Evolutionary conservation across 2,329 filamentous ascomycete genomes (phyloP), one percentile per base, ranked within the genome.

Genomic region (Calonectria pauciramosa): DNA sequence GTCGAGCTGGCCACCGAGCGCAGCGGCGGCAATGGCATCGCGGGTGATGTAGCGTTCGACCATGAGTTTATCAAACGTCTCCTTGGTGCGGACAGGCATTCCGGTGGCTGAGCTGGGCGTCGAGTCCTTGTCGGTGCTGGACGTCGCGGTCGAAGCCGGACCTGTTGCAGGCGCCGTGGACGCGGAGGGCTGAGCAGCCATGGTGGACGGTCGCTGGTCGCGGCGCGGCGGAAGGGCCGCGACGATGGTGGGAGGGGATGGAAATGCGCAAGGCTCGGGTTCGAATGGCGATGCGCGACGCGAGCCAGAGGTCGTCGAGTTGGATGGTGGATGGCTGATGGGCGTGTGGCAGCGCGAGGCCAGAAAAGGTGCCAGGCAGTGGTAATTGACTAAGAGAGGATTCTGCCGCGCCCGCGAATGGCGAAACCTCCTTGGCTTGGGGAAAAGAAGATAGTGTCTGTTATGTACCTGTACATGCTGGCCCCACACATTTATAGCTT

Each of bases 41-140:
- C 88, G 89, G 71, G 86, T 87, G 77, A 89, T 87, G 81, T 87
- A 91, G 69, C 89, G 88, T 80, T 91, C 88, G 71, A 92, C 86
- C 80, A 90, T 84, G 74, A 91, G 82, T 77, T 85, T 87, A 76
- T 89, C 87, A 82, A 90, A 90, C 9, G 88, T 87, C 70, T 91
- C 90, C 82, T 90, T 90, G 80, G 91, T 90, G 80, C 90, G 90
- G 28, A 88, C 84, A 11, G 86, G 84, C 28, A 87, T 83, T 28
- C 82, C 77, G 38, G 79, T 71, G 23, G 82, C 32, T 18, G 70
- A 73, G 30, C 76, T 76, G 49, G 77, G 65, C 34, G 73, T 76
- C 23, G 78, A 75, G 75, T 84, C 82, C 52, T 82, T 82, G 59
- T 82, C 82, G 66, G 82, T 80, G 74, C 76, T 80, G 64, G 83